Evolutionary conservation across 306 rosid genomes (phyloP).

Genomic region (Cucumis cinereus): DNA sequence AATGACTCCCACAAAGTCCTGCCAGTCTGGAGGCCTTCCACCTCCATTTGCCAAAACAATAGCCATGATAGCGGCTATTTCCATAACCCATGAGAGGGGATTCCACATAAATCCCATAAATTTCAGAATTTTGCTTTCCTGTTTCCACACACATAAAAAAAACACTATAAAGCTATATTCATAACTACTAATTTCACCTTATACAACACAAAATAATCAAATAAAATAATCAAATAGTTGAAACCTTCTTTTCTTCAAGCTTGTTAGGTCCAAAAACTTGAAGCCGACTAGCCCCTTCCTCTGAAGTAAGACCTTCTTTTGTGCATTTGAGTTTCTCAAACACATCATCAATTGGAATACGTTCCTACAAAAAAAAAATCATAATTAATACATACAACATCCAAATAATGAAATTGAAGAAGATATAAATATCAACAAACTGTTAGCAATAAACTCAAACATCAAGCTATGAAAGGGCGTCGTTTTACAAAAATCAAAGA

Average conservation of each 20-base stretch:
- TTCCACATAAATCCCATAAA: constrained; percentile 99
- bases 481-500: neutral
- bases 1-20: constrained; percentile 81
- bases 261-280: constrained; percentile 97
- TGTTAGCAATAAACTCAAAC: too few relatives aligned
- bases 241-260: constrained; percentile 91
- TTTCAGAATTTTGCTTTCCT: constrained; percentile 86
- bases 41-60: constrained; percentile 83
- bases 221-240: neutral
- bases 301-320: constrained; percentile 54
- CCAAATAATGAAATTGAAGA: neutral
- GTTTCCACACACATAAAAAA: constrained; percentile 14
- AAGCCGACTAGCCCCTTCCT: constrained; percentile 81
- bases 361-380: constrained; percentile 35
- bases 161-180: neutral
- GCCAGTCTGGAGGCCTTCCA: constrained; percentile 95
- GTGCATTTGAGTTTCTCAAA: constrained; percentile 88
- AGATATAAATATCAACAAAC: neutral
- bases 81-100: constrained; percentile 99
- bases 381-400: neutral
- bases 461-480: too few relatives aligned
- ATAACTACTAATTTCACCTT: neutral
- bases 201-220: neutral
- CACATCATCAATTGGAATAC: constrained; percentile 82
- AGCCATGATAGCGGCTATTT: constrained; percentile 98